phyloP scores from a whole-genome alignment of 495 filamentous ascomycete species.

The Penicillium soppii region DNA sequence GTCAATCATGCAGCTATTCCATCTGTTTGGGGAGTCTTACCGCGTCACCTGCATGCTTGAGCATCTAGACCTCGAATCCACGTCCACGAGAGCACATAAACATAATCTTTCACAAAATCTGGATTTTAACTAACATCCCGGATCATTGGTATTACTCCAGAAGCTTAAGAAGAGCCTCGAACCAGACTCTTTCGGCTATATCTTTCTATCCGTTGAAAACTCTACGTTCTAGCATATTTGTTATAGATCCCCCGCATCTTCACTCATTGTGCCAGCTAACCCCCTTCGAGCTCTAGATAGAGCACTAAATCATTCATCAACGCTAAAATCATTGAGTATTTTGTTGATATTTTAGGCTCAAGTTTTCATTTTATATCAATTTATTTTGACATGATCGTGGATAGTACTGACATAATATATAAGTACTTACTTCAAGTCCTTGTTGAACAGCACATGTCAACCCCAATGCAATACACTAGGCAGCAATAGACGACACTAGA shows the following conservation, averaged over 20 bases:
- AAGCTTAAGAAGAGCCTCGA: slow-evolving; percentile 10
- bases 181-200: not conserved
- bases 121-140: not conserved
- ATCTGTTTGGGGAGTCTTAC: slow-evolving; percentile 4
- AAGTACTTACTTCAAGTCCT: not conserved
- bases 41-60: slow-evolving; percentile 6
- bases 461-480: not conserved
- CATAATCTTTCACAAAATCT: not conserved
- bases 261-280: not conserved
- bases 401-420: too few species aligned
- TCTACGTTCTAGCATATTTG: not conserved
- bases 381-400: too few species aligned
- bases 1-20: not conserved
- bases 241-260: not conserved
- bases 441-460: slow-evolving; percentile 4
- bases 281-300: not conserved
- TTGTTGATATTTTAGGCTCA: too few species aligned
- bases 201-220: not conserved
- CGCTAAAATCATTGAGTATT: too few species aligned
- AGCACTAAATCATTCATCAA: too few species aligned
- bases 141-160: slow-evolving; percentile 3
- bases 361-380: too few species aligned
- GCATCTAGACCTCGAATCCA: slow-evolving; percentile 8
- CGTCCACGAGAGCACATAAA: not conserved
- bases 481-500: not conserved